phyloP scores from a whole-genome alignment of 176 grass and related monocot species.

The Hyparrhenia diplandra region DNA sequence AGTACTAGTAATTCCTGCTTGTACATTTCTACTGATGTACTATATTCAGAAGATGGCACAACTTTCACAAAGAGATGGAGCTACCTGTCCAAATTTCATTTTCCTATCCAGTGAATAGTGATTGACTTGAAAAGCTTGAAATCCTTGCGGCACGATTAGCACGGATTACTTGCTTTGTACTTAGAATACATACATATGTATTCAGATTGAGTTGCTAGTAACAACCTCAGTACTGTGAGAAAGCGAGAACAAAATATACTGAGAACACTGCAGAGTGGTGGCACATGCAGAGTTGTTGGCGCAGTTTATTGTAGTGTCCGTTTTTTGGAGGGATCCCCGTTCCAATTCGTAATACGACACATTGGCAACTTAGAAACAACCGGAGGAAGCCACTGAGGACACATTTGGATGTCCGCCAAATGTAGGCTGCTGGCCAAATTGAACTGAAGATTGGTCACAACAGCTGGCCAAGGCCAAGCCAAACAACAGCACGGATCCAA shows the following conservation, averaged over 20 bases:
- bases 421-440: neutral
- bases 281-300: constrained; percentile 35
- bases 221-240: neutral
- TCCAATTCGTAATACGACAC: neutral
- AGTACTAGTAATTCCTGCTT: neutral
- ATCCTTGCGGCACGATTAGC: too few species aligned
- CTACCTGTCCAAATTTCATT: neutral
- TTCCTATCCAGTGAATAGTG: neutral
- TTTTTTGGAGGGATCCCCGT: constrained; percentile 30
- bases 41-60: neutral
- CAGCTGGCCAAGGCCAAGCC: neutral
- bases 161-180: neutral
- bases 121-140: too few species aligned
- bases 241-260: neutral
- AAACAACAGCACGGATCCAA: neutral
- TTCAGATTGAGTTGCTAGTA: neutral
- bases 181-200: neutral
- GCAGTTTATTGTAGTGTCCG: constrained; percentile 32
- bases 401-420: neutral
- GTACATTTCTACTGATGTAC: neutral
- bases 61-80: neutral
- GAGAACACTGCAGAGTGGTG: neutral
- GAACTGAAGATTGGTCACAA: neutral
- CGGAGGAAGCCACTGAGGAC: neutral
- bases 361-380: neutral